phyloP scores from a whole-genome alignment of 345 rosid genomes.

The Corchorus capsularis region DNA sequence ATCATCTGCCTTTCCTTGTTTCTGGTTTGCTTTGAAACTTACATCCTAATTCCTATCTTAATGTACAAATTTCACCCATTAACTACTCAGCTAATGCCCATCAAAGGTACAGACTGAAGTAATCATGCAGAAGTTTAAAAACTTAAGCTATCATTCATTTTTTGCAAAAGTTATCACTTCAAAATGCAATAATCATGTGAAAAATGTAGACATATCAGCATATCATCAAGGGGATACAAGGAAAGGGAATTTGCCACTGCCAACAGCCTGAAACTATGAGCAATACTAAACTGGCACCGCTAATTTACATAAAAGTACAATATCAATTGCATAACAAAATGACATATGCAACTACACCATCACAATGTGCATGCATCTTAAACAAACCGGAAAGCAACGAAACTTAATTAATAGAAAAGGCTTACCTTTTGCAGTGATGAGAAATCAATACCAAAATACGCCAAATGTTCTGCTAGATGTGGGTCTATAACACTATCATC shows the following conservation, averaged over 20 bases:
- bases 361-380: background rate
- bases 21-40: background rate
- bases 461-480: slow-evolving; percentile 86
- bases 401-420: slow-evolving; percentile 2
- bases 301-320: background rate
- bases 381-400: background rate
- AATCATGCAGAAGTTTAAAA: background rate
- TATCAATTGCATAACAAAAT: background rate
- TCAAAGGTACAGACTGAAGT: background rate
- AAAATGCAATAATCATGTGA: slow-evolving; percentile 4
- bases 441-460: slow-evolving; percentile 96
- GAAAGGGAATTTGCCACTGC: background rate
- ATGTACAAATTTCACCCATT: background rate
- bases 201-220: background rate
- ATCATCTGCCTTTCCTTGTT: background rate
- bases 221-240: background rate
- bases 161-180: background rate
- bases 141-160: background rate
- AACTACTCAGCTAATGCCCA: background rate
- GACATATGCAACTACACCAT: background rate
- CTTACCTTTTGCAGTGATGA: slow-evolving; percentile 91
- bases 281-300: background rate
- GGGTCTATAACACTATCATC: slow-evolving; percentile 93
- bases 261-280: too few species aligned
- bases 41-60: background rate